Base-by-base conservation (phyloP, 2,329 filamentous ascomycete genomes). In the Claviceps pazoutovae region DNA sequence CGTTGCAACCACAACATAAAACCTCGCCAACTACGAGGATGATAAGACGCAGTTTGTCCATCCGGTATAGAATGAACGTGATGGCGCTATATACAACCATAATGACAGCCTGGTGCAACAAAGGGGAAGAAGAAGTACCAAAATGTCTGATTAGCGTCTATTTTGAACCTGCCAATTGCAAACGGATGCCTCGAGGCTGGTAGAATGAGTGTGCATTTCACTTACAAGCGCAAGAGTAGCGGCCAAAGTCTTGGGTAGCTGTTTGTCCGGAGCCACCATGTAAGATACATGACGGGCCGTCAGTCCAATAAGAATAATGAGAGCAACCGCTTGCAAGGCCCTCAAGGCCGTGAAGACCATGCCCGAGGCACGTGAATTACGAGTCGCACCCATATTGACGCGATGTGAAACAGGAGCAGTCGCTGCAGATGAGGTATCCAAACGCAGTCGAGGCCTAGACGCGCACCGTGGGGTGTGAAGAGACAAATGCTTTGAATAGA, bases 201-300 rank as follows among this genome's bases (percentile, higher is more conserved):
- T 17, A 2, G 4, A 19, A 9, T 16, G 4, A 21, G 13, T 17
- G 11, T 8, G n/a, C 1, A 5, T 37, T 50, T 16, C 8, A 78
- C 86, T 62, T 78, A 95, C 89, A 58, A 95, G 80, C 55, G 80
- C 80, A 56, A 95, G 75, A 3, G 87, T 88, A 34, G 82, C 88
- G 34, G 95, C 78, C 21, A 96, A 74, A 46, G 89, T 80, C 49
- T 79, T 72, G 0, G 88, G 86, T 0, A 85, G 80, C 34, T 78
- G 74, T 51, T 83, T 77, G 56, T 82, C 76, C 21, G 74, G 77
- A 44, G 74, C 71, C 45, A 88, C 79, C 64, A 94, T 88, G 59
- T 86, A 76, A 23, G 82, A 75, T 61, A 95, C 83, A 68, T 95
- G 94, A 67, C 90, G 88, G 61, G 84, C 80, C 0, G 82, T 82